Evolutionary conservation across 768 basidiomycete species (phyloP).

Genomic region (Auricularia auricula-judae): DNA sequence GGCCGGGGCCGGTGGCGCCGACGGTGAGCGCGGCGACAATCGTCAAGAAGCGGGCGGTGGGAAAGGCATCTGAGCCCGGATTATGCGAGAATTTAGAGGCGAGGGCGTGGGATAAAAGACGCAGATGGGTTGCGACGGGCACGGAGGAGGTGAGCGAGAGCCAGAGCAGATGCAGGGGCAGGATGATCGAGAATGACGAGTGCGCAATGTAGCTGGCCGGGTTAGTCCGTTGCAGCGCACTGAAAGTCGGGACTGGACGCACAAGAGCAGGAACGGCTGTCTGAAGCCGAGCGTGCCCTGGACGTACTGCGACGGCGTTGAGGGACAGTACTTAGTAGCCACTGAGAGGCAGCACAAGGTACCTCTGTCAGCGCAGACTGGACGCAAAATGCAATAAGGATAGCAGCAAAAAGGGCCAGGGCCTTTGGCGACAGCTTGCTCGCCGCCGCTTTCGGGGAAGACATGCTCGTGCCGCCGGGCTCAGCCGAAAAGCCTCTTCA

Average conservation of each 20-base stretch:
- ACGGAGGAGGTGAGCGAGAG: constrained; percentile 41
- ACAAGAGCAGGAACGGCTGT: constrained; percentile 88
- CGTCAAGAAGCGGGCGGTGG: constrained; percentile 17
- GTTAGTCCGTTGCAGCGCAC: not conserved
- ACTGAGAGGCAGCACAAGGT: not conserved
- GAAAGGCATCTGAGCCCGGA: not conserved
- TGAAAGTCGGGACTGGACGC: constrained; percentile 19
- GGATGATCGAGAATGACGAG: constrained; percentile 63
- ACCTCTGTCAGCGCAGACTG: constrained; percentile 77
- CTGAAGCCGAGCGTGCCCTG: constrained; percentile 66
- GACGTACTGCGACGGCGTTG: constrained; percentile 46
- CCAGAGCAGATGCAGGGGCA: constrained; percentile 71
- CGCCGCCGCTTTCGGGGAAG: not conserved
- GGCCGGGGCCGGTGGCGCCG: constrained; percentile 49
- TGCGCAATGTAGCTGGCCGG: constrained; percentile 72
- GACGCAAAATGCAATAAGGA: constrained; percentile 59
- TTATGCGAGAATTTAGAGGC: constrained; percentile 28
- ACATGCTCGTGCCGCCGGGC: not conserved
- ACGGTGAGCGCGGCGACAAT: constrained; percentile 29
- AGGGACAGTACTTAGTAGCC: not conserved
- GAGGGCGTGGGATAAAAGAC: constrained; percentile 32
- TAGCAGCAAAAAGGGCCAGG: constrained; percentile 42
- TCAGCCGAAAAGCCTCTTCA: not conserved
- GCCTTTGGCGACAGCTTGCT: constrained; percentile 16
- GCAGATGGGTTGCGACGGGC: constrained; percentile 37